A percentile compares a stretch with the other conserved stretches of the same genome.
phyloP scores from a whole-genome alignment of 1,139 yeast species.

The Saccharomyces pastorianus region DNA sequence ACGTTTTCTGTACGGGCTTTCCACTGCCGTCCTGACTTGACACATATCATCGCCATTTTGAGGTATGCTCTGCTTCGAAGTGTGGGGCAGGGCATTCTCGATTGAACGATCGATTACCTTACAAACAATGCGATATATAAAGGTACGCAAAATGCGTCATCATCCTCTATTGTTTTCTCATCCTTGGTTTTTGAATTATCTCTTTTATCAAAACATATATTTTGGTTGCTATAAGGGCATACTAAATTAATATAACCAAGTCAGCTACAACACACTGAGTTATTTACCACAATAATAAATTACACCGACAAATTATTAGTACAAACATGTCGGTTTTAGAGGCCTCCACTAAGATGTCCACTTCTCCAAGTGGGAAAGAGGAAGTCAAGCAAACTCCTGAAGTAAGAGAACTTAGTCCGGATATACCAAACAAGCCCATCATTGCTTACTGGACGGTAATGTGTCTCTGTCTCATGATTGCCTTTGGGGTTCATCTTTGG shows the following conservation, averaged over 20 bases:
- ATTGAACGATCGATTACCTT: neutral
- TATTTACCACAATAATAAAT: neutral
- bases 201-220: neutral
- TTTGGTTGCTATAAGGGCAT: neutral
- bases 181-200: neutral
- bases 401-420: conserved; percentile 3
- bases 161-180: neutral
- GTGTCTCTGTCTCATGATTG: conserved; percentile 38
- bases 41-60: neutral
- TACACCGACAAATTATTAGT: neutral
- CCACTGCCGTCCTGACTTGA: neutral
- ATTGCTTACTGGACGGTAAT: conserved; percentile 33
- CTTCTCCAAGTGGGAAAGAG: neutral
- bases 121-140: neutral
- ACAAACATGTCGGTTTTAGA: neutral
- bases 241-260: neutral
- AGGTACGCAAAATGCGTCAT: neutral
- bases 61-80: neutral
- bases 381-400: neutral
- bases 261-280: too few species aligned
- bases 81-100: neutral
- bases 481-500: conserved; percentile 62
- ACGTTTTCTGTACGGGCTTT: neutral
- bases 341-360: neutral
- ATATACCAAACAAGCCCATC: conserved; percentile 37